Percentiles rank a stretch among this genome's conserved stretches.
phyloP scores from a whole-genome alignment of 129 eudicot species.

The carrot (Daucus carota) region DNA sequence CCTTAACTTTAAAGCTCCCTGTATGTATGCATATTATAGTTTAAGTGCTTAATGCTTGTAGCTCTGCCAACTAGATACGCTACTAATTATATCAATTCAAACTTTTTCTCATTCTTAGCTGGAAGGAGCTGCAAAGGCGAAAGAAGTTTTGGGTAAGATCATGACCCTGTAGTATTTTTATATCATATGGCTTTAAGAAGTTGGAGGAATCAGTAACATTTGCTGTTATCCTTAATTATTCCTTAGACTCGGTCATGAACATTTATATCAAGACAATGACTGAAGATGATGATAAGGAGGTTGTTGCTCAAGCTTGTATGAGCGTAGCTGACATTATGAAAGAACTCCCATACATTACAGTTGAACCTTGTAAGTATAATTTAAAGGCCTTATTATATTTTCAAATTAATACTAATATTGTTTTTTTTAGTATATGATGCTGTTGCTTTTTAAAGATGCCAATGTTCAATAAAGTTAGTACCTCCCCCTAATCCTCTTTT shows the following conservation, averaged over 20 bases:
- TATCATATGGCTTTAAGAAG: neutral
- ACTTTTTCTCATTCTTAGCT: constrained; percentile 22
- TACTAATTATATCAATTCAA: neutral
- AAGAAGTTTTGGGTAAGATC: constrained; percentile 65
- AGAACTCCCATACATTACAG: constrained; percentile 65
- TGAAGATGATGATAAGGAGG: constrained; percentile 98
- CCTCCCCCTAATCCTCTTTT: neutral
- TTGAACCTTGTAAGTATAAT: constrained; percentile 67
- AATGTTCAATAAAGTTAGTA: constrained; percentile 12
- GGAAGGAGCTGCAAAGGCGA: constrained; percentile 76
- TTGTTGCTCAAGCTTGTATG: constrained; percentile 98
- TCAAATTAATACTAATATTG: neutral
- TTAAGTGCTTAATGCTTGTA: neutral
- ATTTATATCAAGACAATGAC: constrained; percentile 83
- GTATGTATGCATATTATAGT: neutral
- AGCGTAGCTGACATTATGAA: constrained; percentile 73
- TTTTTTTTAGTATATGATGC: neutral
- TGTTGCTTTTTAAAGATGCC: neutral
- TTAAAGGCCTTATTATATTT: neutral
- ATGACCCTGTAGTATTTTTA: constrained; percentile 12
- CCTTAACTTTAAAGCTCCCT: neutral
- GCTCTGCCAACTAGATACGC: neutral
- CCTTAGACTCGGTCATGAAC: constrained; percentile 71
- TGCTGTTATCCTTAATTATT: neutral
- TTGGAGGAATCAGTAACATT: constrained; percentile 2